Evolutionary conservation across 2,329 filamentous ascomycete genomes (phyloP).

Genomic region (Talaromyces sp.): DNA sequence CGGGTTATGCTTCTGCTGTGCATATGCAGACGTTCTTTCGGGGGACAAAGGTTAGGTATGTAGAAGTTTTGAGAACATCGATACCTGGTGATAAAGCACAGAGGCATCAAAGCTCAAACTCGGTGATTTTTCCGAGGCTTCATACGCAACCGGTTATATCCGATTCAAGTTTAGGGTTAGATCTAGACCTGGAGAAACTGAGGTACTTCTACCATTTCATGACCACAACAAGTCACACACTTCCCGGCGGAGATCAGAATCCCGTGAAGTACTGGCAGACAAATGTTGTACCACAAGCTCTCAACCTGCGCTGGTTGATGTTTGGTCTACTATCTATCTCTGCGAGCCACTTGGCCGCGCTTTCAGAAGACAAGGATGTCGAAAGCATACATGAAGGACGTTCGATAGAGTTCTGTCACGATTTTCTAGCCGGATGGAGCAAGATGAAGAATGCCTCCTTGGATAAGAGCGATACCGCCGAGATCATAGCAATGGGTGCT

Average conservation of each 20-base stretch:
- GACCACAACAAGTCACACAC: slow-evolving; percentile 5
- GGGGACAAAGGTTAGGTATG: slow-evolving; percentile 14
- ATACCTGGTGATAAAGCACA: not conserved
- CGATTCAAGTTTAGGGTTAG: not conserved
- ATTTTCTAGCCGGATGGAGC: not conserved
- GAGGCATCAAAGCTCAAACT: not conserved
- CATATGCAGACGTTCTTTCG: slow-evolving; percentile 14
- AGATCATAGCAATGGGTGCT: not conserved
- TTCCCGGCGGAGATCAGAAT: not conserved
- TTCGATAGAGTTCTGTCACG: not conserved
- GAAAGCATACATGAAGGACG: not conserved
- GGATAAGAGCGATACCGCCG: not conserved
- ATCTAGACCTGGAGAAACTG: slow-evolving; percentile 1
- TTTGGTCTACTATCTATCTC: slow-evolving; percentile 8
- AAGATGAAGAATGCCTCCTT: not conserved
- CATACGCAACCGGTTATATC: not conserved
- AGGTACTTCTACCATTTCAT: slow-evolving; percentile 12
- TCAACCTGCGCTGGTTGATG: slow-evolving; percentile 8
- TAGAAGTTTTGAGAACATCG: not conserved
- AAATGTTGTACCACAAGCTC: not conserved
- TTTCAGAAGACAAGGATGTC: not conserved
- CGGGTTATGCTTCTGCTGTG: not conserved
- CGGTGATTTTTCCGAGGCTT: not conserved
- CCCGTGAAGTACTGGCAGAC: slow-evolving; percentile 5
- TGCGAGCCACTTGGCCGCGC: not conserved